Percentiles rank a stretch among this genome's conserved stretches.
These are phyloP conservation scores for Magnaporthales sp. DNA, from an alignment of 2,329 filamentous ascomycete species.

Conservation along the genomic window DNA sequence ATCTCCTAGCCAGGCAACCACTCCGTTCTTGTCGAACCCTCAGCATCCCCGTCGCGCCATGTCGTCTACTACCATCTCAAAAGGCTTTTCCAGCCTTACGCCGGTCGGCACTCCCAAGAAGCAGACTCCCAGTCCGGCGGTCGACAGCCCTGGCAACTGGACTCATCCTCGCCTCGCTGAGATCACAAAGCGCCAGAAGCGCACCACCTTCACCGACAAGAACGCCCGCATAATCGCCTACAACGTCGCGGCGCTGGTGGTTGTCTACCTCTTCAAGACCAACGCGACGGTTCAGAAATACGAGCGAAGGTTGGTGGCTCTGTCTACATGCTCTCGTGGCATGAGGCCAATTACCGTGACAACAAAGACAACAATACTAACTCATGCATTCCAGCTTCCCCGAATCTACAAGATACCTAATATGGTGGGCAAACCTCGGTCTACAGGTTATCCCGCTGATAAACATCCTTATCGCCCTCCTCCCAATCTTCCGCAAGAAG, in stretches of 20 bases:
- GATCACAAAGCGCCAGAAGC: slow-evolving; percentile 73
- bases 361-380: background rate
- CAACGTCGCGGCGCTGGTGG: slow-evolving; percentile 41
- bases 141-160: slow-evolving; percentile 71
- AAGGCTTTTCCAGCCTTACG: background rate
- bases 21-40: background rate
- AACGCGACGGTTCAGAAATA: slow-evolving; percentile 1
- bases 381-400: background rate
- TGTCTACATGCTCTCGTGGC: background rate
- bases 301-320: background rate
- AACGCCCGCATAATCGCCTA: slow-evolving; percentile 63
- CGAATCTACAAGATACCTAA: slow-evolving; percentile 13
- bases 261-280: slow-evolving; percentile 17
- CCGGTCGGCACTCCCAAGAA: slow-evolving; percentile 6
- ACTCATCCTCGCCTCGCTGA: slow-evolving; percentile 82
- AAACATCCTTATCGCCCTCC: slow-evolving; percentile 63
- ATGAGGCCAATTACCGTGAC: background rate
- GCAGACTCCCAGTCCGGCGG: slow-evolving; percentile 12
- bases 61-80: slow-evolving; percentile 5
- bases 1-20: background rate
- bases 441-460: slow-evolving; percentile 51
- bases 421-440: slow-evolving; percentile 34
- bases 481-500: slow-evolving; percentile 61
- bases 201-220: slow-evolving; percentile 67
- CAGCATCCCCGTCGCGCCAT: background rate